These are phyloP conservation scores for Helianthus annuus DNA, from an alignment of 129 eudicot genomes.

Conservation along the genomic window HanXRQr2.0-SUNRISE NC_035435.2:171167188-171167687, in stretches of 20 bases:
- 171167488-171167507: slow-evolving; percentile 60
- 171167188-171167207: slow-evolving; percentile 19
- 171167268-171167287: background rate
- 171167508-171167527: slow-evolving; percentile 19
- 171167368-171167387: slow-evolving; percentile 31
- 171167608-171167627: no score
- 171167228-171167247: background rate
- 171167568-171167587: slow-evolving; percentile 7
- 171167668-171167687: slow-evolving; percentile 56
- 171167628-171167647: no score
- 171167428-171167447: slow-evolving; percentile 59
- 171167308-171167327: slow-evolving; percentile 14
- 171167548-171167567: background rate
- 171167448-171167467: slow-evolving; percentile 38
- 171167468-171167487: slow-evolving; percentile 36
- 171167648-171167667: slow-evolving; percentile 62
- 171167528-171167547: background rate
- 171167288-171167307: slow-evolving; percentile 24
- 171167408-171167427: slow-evolving; percentile 18
- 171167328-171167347: background rate
- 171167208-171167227: background rate
- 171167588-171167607: slow-evolving; percentile 21
- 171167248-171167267: slow-evolving; percentile 20
- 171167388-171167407: slow-evolving; percentile 33
- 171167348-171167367: slow-evolving; percentile 11